These are phyloP conservation scores for Aciculoconidium aculeatum DNA, from an alignment of 805 yeast genomes.

Conservation along the genomic window DNA sequence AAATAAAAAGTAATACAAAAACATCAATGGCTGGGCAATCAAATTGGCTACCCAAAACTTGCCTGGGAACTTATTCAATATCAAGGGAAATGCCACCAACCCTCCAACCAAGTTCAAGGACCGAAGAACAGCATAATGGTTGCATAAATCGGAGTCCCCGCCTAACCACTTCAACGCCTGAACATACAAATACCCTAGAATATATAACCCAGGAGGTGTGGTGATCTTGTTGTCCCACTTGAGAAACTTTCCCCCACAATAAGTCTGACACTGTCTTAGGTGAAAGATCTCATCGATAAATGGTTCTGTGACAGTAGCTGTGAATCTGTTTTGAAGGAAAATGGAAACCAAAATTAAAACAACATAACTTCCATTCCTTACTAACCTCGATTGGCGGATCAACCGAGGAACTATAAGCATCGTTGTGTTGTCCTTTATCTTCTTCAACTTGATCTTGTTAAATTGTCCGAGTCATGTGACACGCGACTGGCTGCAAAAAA, in stretches of 20 bases:
- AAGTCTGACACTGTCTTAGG: constrained; percentile 67
- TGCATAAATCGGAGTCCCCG: constrained; percentile 21
- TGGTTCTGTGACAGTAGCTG: constrained; percentile 19
- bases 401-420: no score
- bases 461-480: no score
- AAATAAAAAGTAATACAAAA: constrained; percentile 69
- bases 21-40: constrained; percentile 59
- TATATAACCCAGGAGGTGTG: constrained; percentile 92
- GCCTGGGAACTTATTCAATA: constrained; percentile 19
- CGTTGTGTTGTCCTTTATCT: no score
- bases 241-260: constrained; percentile 54
- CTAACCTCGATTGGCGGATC: no score
- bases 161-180: constrained; percentile 33
- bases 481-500: no score
- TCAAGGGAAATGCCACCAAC: constrained; percentile 43
- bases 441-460: no score
- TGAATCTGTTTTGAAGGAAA: constrained; percentile 1
- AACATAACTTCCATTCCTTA: no score
- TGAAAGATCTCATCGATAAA: constrained; percentile 82
- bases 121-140: constrained; percentile 19
- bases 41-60: constrained; percentile 24
- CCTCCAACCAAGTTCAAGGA: constrained; percentile 67
- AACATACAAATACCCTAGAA: constrained; percentile 35
- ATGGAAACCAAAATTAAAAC: no score
- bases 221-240: constrained; percentile 88